A percentile compares a stretch with the other conserved stretches of the same genome.
Conservation (phyloP, 805 yeast genomes). For the Saccharomycopsis synnaedendra region DNA sequence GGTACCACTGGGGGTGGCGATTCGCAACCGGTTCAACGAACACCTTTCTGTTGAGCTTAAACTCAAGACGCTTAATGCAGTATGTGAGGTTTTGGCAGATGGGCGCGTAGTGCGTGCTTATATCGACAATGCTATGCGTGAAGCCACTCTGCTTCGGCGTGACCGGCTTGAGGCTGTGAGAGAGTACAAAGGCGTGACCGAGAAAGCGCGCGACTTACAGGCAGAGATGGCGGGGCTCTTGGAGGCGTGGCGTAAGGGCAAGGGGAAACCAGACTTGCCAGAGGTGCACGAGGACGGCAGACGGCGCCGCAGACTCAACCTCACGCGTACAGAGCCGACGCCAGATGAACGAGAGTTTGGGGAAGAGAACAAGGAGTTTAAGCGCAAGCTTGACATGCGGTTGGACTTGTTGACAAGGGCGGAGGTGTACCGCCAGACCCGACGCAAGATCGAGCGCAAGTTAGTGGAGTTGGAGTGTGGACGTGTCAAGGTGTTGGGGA, state of each 20-base stretch:
- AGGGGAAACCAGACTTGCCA: conserved; percentile 2
- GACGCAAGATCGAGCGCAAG: conserved; percentile 44
- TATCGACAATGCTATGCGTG: conserved; percentile 61
- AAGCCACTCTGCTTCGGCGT: conserved; percentile 48
- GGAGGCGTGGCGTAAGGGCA: conserved; percentile 15
- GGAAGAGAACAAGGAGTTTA: conserved; percentile 31
- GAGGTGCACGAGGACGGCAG: conserved; percentile 10
- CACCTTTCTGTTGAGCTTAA: conserved; percentile 42
- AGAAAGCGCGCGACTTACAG: conserved; percentile 36
- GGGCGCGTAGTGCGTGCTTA: conserved; percentile 48
- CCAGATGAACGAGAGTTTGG: conserved; percentile 28
- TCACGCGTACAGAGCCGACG: conserved; percentile 25
- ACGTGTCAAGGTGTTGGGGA: conserved; percentile 64
- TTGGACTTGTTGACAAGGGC: conserved; percentile 26
- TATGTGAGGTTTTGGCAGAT: conserved; percentile 51
- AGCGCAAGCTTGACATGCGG: conserved; percentile 33
- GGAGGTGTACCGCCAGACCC: conserved; percentile 36
- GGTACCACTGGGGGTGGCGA: conserved; percentile 37
- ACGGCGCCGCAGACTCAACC: conserved; percentile 24
- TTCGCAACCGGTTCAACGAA: conserved; percentile 42
- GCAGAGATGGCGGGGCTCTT: conserved; percentile 24
- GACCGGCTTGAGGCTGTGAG: conserved; percentile 54
- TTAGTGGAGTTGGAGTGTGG: conserved; percentile 67
- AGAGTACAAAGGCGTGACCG: conserved; percentile 44
- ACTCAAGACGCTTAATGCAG: conserved; percentile 44